Conservation (phyloP, 1,284 basidiomycete species). For the Thecaphora frezii region DNA sequence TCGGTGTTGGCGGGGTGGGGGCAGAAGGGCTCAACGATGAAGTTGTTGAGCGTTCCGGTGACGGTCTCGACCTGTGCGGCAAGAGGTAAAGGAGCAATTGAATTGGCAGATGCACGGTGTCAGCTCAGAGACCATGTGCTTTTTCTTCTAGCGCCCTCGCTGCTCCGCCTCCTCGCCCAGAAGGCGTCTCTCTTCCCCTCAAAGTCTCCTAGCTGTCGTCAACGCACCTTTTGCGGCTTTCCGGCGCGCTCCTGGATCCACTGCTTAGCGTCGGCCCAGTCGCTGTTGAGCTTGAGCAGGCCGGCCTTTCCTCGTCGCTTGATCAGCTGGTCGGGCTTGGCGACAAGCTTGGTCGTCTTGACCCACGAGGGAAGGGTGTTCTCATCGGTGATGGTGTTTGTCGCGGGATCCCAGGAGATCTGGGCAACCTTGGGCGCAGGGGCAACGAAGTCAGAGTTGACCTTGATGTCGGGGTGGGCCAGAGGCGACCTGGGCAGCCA, state of each 20-base stretch:
- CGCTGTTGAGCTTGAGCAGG: conserved; percentile 85
- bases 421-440: conserved; percentile 56
- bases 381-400: conserved; percentile 78
- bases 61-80: conserved; percentile 79
- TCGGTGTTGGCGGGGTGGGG: conserved; percentile 91
- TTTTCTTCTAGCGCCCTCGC: not conserved
- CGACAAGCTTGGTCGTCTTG: conserved; percentile 55
- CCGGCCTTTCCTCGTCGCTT: conserved; percentile 99
- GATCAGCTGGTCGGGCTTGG: conserved; percentile 84
- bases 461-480: conserved; percentile 43
- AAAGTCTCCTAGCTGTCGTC: not conserved
- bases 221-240: conserved; percentile 85
- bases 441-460: conserved; percentile 51
- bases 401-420: conserved; percentile 79
- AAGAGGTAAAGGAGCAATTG: too few species aligned
- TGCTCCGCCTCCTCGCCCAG: not conserved
- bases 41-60: conserved; percentile 91
- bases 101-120: too few species aligned
- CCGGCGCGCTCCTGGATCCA: conserved; percentile 91
- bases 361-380: conserved; percentile 80
- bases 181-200: not conserved
- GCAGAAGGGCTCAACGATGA: conserved; percentile 97
- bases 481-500: conserved; percentile 56
- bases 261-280: conserved; percentile 69
- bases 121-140: too few species aligned